These are phyloP conservation scores for Diaporthe nobilis DNA, from an alignment of 2,329 filamentous ascomycete genomes.

Conservation along the genomic window DNA sequence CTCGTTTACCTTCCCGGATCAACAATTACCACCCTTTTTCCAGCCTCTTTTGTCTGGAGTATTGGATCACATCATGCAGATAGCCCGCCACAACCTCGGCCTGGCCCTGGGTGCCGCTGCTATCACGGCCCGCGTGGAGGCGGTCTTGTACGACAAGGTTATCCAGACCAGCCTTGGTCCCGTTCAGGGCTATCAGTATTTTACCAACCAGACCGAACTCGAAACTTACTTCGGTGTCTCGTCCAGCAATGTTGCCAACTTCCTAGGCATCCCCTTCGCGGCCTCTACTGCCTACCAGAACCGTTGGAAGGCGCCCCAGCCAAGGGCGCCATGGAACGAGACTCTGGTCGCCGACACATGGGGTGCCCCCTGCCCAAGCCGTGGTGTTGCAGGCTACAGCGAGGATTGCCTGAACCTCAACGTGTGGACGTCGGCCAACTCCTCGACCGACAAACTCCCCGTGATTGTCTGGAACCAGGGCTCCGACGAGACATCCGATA, in stretches of 20 bases:
- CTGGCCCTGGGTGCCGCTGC: constrained; percentile 21
- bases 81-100: not conserved
- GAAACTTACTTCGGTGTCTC: constrained; percentile 30
- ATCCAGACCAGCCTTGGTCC: constrained; percentile 35
- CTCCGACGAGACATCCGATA: constrained; percentile 35
- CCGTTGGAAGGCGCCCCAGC: constrained; percentile 33
- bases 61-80: not conserved
- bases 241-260: constrained; percentile 25
- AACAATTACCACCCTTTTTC: not conserved
- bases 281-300: constrained; percentile 37
- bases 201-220: constrained; percentile 30
- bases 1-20: too few species aligned
- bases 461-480: constrained; percentile 48
- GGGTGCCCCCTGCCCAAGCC: constrained; percentile 40
- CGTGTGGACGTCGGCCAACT: constrained; percentile 50
- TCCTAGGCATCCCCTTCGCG: constrained; percentile 35
- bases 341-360: constrained; percentile 42
- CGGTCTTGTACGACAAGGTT: constrained; percentile 31
- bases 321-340: constrained; percentile 42
- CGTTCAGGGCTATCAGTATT: constrained; percentile 35
- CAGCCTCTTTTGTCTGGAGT: not conserved
- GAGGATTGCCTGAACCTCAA: constrained; percentile 54
- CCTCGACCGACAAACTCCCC: constrained; percentile 47
- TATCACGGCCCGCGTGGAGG: constrained; percentile 3
- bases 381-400: constrained; percentile 32